These are phyloP conservation scores for Takashimella koratensis DNA, from an alignment of 1,284 basidiomycete species.

Conservation along the genomic window DNA sequence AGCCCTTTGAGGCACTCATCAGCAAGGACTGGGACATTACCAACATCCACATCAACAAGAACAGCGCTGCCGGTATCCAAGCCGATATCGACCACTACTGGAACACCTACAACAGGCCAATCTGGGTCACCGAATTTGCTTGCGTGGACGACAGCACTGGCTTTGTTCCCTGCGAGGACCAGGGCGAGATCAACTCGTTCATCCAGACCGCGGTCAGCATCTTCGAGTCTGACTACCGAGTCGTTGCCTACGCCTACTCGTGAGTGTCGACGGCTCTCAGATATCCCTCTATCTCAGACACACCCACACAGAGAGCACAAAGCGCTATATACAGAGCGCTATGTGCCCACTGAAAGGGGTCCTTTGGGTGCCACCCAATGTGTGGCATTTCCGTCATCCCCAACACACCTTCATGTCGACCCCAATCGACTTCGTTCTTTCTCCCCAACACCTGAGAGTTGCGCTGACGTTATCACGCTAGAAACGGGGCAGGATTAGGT, in stretches of 20 bases:
- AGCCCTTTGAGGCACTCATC: constrained; percentile 18
- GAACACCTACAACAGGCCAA: constrained; percentile 24
- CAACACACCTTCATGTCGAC: too few species aligned
- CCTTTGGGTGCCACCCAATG: too few species aligned
- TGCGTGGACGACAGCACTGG: constrained; percentile 25
- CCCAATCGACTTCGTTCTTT: too few species aligned
- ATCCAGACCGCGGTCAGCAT: constrained; percentile 26
- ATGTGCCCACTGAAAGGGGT: too few species aligned
- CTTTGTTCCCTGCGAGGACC: constrained; percentile 31
- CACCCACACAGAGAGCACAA: too few species aligned
- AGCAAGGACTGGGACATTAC: constrained; percentile 25
- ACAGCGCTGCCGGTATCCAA: constrained; percentile 20
- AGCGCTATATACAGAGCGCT: too few species aligned
- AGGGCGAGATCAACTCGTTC: constrained; percentile 27
- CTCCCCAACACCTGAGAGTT: too few species aligned
- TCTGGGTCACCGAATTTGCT: constrained; percentile 25
- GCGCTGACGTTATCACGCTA: background rate
- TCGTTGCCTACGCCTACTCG: constrained; percentile 19
- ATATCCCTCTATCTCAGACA: too few species aligned
- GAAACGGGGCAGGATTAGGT: background rate
- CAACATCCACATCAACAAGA: constrained; percentile 37
- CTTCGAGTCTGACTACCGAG: constrained; percentile 23
- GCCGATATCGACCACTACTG: constrained; percentile 24
- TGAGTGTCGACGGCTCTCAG: too few species aligned
- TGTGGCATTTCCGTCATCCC: too few species aligned